Percentiles rank a stretch among this genome's conserved stretches.
These are phyloP conservation scores for Tricholoma sp. DNA, from an alignment of 768 basidiomycete genomes.

Conservation along the genomic window DNA sequence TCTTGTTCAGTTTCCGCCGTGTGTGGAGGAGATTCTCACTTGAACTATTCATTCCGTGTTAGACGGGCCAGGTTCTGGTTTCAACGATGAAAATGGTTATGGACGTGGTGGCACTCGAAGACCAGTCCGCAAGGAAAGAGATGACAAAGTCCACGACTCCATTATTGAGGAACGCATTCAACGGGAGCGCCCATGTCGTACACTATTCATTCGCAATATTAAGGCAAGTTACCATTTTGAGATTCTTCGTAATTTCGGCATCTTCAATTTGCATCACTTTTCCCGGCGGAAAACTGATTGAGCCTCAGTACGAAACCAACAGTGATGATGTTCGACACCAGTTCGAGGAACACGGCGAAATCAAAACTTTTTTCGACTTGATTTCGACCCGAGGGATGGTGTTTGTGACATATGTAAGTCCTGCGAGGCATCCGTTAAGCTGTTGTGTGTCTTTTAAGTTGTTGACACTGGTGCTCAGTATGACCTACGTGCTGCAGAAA, in stretches of 20 bases:
- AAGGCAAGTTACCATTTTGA: constrained; percentile 65
- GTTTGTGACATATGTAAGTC: constrained; percentile 95
- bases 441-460: background rate
- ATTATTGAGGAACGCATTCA: constrained; percentile 93
- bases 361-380: constrained; percentile 96
- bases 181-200: constrained; percentile 91
- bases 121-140: constrained; percentile 65
- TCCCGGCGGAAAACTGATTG: constrained; percentile 6
- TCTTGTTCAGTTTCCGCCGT: constrained; percentile 36
- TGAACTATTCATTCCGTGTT: constrained; percentile 44
- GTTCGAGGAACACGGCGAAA: constrained; percentile 93
- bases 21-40: constrained; percentile 42
- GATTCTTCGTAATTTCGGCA: constrained; percentile 11
- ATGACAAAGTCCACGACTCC: constrained; percentile 86
- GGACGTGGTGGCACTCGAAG: constrained; percentile 26
- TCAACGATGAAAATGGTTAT: constrained; percentile 47
- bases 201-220: constrained; percentile 95
- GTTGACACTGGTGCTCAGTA: constrained; percentile 48
- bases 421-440: background rate
- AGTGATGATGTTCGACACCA: constrained; percentile 78
- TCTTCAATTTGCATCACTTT: constrained; percentile 7
- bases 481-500: constrained; percentile 89
- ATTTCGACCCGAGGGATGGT: constrained; percentile 97
- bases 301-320: constrained; percentile 77
- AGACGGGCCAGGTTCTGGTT: constrained; percentile 60